phyloP scores from a whole-genome alignment of 176 grass and related monocot genomes.

The Avena sativa region DNA sequence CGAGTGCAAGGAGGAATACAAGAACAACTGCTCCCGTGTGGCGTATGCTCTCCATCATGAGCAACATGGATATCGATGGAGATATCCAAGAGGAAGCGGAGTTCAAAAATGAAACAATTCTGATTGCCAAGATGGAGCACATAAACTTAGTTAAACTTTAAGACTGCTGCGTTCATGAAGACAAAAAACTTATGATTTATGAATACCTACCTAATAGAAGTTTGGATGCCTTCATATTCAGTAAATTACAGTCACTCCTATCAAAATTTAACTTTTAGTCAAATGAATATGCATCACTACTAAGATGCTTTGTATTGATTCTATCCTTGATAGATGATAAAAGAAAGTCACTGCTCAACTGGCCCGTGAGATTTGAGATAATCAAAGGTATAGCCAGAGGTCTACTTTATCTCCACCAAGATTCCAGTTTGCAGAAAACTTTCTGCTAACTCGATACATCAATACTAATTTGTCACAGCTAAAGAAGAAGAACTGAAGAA shows the following conservation, averaged over 20 bases:
- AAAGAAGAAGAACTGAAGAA: no score
- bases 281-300: not conserved
- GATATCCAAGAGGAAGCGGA: not conserved
- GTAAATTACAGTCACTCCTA: slow-evolving; percentile 31
- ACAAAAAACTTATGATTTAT: slow-evolving; percentile 38
- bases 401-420: slow-evolving; percentile 68
- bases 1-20: slow-evolving; percentile 45
- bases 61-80: no score
- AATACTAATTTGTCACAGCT: no score
- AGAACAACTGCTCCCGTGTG: slow-evolving; percentile 54
- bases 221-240: slow-evolving; percentile 55
- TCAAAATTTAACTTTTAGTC: not conserved
- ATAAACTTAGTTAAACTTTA: slow-evolving; percentile 57
- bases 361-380: slow-evolving; percentile 57
- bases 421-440: slow-evolving; percentile 43
- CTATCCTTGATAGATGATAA: slow-evolving; percentile 23
- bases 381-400: slow-evolving; percentile 60
- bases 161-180: slow-evolving; percentile 37
- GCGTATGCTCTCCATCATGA: slow-evolving; percentile 6
- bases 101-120: not conserved
- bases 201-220: slow-evolving; percentile 44
- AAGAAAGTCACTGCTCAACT: slow-evolving; percentile 43
- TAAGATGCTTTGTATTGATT: not conserved
- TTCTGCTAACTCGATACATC: no score
- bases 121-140: slow-evolving; percentile 56